Percentiles rank a stretch among this genome's conserved stretches.
These are phyloP conservation scores for Kwoniella bestiolae DNA, from an alignment of 768 basidiomycete genomes.

Conservation along the genomic window DNA sequence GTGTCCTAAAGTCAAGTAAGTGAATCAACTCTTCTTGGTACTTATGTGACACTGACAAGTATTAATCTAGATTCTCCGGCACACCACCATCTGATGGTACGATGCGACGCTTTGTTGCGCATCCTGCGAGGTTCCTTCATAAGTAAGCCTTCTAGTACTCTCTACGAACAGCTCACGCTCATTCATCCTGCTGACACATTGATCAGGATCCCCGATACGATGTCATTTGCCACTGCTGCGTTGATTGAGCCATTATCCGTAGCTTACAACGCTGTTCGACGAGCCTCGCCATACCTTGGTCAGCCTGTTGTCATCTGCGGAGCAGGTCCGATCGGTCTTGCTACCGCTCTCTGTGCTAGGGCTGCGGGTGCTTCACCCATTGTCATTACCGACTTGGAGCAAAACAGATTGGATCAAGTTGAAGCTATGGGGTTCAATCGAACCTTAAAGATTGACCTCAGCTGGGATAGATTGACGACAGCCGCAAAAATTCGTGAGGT, in stretches of 20 bases:
- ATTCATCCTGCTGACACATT: background rate
- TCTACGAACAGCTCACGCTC: background rate
- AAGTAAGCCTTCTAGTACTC: conserved; percentile 5
- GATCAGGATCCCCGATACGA: conserved; percentile 35
- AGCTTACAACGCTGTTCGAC: conserved; percentile 36
- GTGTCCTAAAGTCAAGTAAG: conserved; percentile 41
- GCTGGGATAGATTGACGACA: conserved; percentile 36
- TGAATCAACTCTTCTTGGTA: background rate
- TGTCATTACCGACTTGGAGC: conserved; percentile 39
- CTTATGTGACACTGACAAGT: background rate
- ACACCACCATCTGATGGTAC: conserved; percentile 44
- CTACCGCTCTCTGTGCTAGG: conserved; percentile 37
- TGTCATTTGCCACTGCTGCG: conserved; percentile 39
- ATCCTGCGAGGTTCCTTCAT: conserved; percentile 43
- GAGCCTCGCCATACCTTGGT: conserved; percentile 37
- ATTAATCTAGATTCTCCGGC: conserved; percentile 29
- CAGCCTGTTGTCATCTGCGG: conserved; percentile 40
- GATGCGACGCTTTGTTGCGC: conserved; percentile 41
- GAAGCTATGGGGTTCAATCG: conserved; percentile 28
- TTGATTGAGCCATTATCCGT: conserved; percentile 44
- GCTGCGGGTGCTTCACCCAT: conserved; percentile 41
- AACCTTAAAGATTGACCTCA: conserved; percentile 33
- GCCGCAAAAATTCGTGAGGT: conserved; percentile 29
- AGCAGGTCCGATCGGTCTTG: conserved; percentile 45
- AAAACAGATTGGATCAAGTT: conserved; percentile 33